Conservation (phyloP, 768 basidiomycete genomes). For the Trametes cubensis region DNA sequence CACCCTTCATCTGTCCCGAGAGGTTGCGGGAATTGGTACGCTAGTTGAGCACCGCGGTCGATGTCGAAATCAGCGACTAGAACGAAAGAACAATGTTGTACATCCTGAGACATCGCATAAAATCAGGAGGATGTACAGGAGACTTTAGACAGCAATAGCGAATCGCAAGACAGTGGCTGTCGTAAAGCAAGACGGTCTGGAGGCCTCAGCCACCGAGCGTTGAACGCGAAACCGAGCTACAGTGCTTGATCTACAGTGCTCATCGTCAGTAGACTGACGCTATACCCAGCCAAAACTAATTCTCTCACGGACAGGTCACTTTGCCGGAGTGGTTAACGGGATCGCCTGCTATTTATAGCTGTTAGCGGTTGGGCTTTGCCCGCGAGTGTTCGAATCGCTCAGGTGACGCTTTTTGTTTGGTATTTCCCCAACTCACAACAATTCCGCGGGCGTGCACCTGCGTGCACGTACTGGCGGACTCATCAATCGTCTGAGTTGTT, state of each 20-base stretch:
- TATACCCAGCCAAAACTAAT: too few species aligned
- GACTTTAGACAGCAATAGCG: too few species aligned
- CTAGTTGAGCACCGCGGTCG: conserved; percentile 87
- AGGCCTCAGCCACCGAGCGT: background rate
- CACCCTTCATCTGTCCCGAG: conserved; percentile 95
- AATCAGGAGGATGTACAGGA: background rate
- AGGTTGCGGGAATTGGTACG: conserved; percentile 95
- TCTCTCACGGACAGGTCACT: conserved; percentile 59
- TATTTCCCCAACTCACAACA: too few species aligned
- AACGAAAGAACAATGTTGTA: conserved; percentile 87
- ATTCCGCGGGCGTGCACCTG: too few species aligned
- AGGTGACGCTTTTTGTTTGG: conserved; percentile 57
- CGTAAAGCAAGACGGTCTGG: too few species aligned
- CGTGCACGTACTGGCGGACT: too few species aligned
- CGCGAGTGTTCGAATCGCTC: conserved; percentile 65
- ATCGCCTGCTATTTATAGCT: conserved; percentile 44
- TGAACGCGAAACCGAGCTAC: background rate
- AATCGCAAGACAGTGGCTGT: too few species aligned
- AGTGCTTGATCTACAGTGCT: too few species aligned
- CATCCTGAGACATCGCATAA: conserved; percentile 55
- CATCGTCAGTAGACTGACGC: too few species aligned
- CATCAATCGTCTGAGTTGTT: too few species aligned
- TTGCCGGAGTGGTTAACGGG: conserved; percentile 92
- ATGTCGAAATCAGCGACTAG: conserved; percentile 99
- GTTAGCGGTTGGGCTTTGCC: conserved; percentile 60